Evolutionary conservation across 1,284 basidiomycete species (phyloP), one percentile per base, ranked within the genome.

Genomic region (Anthracocystis walkeri): DNA sequence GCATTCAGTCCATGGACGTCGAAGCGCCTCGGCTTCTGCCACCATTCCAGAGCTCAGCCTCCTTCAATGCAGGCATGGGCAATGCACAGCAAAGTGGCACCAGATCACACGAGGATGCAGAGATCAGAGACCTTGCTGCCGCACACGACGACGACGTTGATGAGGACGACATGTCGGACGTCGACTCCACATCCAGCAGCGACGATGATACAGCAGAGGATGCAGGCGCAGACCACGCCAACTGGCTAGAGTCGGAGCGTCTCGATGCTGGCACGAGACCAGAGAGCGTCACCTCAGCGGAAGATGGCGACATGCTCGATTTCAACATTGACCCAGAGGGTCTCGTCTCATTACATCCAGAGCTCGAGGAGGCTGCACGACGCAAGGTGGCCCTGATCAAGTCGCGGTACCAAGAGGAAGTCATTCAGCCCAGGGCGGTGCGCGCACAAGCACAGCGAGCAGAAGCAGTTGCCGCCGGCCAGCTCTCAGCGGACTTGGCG

Each of bases 271-370:
- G 38, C 16, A 21, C 62, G 23, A 40, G 74, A 18, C 74, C 74
- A n/a, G 74, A 76, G 56, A 76, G 74, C 55, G 74, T 76, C 56
- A 76, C 74, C 12, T 76, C 74, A 11, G 74, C 74, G 16, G 74
- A 76, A 42, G 74, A 76, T 12, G 65, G 74, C 46, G 74, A 76
- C 49, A 31, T 65, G 51, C 58, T 76, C 16, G 79, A 79, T 45
- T 67, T 78, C 57, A 79, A 82, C 58, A 66, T 84, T 12, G 83
- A 84, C 52, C 83, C 83, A 2, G 81, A 82, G 10, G 73, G 80
- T 23, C 65, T 82, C 38, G 78, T 84, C 44, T 80, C 80, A 3
- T 58, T 84, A 29, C 76, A 83, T 56, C 79, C 80, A 7, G 80
- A 82, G 44, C 65, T 81, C 35, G 82, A 84, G 60, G 61, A 71